Conservation (phyloP, 768 basidiomycete species). For the Flagelloscypha sp. region DNA sequence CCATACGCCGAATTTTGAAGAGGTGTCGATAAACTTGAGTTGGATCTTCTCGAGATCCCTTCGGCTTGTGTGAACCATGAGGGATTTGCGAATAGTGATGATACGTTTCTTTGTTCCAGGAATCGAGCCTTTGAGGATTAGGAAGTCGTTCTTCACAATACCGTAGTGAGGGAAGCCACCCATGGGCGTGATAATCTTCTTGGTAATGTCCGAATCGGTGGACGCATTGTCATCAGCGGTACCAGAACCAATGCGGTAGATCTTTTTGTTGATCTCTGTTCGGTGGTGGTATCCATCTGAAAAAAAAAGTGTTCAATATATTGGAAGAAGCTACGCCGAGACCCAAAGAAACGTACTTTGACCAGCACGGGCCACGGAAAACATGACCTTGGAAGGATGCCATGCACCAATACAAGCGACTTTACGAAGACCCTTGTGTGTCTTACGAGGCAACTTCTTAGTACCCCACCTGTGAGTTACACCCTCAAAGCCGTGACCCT, state of each 20-base stretch:
- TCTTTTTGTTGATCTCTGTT: slow-evolving; percentile 98
- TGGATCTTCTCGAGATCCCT: slow-evolving; percentile 96
- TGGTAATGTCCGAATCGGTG: slow-evolving; percentile 90
- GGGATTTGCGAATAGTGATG: slow-evolving; percentile 92
- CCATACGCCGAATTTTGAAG: slow-evolving; percentile 92
- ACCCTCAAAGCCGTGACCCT: slow-evolving; percentile 99
- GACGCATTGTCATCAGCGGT: slow-evolving; percentile 76
- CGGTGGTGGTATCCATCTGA: slow-evolving; percentile 95
- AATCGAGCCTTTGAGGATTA: slow-evolving; percentile 93
- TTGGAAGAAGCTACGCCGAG: not conserved
- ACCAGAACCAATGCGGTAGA: slow-evolving; percentile 88
- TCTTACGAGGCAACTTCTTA: slow-evolving; percentile 97
- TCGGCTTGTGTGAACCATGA: slow-evolving; percentile 93
- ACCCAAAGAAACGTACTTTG: slow-evolving; percentile 62
- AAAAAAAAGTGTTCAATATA: slow-evolving; percentile 6
- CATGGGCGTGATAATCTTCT: slow-evolving; percentile 92
- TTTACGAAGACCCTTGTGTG: slow-evolving; percentile 99
- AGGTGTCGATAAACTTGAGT: slow-evolving; percentile 98
- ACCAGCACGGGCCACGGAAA: slow-evolving; percentile 99
- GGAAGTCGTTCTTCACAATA: slow-evolving; percentile 96
- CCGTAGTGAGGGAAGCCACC: slow-evolving; percentile 99
- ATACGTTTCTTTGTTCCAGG: slow-evolving; percentile 98
- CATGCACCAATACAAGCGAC: slow-evolving; percentile 98
- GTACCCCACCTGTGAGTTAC: slow-evolving; percentile 99
- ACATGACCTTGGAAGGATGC: slow-evolving; percentile 99